Evolutionary conservation across 2,329 filamentous ascomycete species (phyloP).

Genomic region (Claviceps purpurea): DNA sequence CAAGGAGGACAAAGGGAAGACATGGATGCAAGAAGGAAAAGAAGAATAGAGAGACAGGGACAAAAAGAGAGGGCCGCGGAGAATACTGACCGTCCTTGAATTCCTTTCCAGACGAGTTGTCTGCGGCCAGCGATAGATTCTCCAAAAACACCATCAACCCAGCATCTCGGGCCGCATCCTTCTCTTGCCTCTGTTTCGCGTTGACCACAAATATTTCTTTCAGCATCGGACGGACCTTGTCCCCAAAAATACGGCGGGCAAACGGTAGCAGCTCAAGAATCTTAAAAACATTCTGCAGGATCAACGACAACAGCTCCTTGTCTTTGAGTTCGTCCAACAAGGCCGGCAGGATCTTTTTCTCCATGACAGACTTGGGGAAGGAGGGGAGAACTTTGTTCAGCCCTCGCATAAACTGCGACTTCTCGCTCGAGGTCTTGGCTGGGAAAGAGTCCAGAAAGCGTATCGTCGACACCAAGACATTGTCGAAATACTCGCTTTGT

Average conservation of each 20-base stretch:
- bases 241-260: conserved; percentile 65
- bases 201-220: conserved; percentile 67
- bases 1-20: not conserved
- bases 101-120: conserved; percentile 77
- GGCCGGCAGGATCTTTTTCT: conserved; percentile 84
- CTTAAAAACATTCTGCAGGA: conserved; percentile 85
- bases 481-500: conserved; percentile 91
- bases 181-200: conserved; percentile 48
- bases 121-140: conserved; percentile 60
- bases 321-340: conserved; percentile 91
- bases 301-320: conserved; percentile 67
- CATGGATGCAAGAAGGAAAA: not conserved
- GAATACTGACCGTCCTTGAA: conserved; percentile 70
- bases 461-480: conserved; percentile 89
- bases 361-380: conserved; percentile 85
- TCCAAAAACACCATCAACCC: conserved; percentile 86
- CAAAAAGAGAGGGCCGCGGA: not conserved
- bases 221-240: conserved; percentile 73
- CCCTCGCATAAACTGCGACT: conserved; percentile 81
- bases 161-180: conserved; percentile 73
- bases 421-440: conserved; percentile 82
- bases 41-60: not conserved
- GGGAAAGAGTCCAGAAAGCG: conserved; percentile 86
- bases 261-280: conserved; percentile 69
- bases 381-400: conserved; percentile 76